Conservation (phyloP, 495 filamentous ascomycete genomes). For the Rostrohypoxylon terebratum region DNA sequence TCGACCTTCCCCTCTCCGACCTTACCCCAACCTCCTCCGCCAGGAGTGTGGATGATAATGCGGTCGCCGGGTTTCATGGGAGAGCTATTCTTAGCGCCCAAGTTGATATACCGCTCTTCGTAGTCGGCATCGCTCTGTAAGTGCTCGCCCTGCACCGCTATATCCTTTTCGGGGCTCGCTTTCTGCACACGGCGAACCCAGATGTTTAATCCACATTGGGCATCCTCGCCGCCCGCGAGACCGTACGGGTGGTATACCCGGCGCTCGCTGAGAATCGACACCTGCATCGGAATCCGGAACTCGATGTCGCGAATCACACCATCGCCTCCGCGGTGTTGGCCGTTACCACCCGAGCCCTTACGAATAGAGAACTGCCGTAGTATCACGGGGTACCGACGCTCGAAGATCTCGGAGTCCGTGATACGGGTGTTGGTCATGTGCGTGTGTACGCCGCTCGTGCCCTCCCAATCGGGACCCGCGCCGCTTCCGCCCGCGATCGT, state of each 20-base stretch:
- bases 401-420: slow-evolving; percentile 96
- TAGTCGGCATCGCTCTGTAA: slow-evolving; percentile 54
- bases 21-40: slow-evolving; percentile 79
- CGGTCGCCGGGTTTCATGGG: slow-evolving; percentile 86
- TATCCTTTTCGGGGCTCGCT: slow-evolving; percentile 58
- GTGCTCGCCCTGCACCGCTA: slow-evolving; percentile 48
- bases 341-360: slow-evolving; percentile 73
- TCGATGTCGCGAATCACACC: slow-evolving; percentile 95
- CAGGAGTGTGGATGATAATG: slow-evolving; percentile 78
- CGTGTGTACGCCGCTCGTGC: slow-evolving; percentile 88
- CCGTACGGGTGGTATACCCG: slow-evolving; percentile 91
- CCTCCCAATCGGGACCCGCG: slow-evolving; percentile 87
- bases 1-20: slow-evolving; percentile 65
- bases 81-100: slow-evolving; percentile 95
- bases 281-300: slow-evolving; percentile 88
- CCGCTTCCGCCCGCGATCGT: slow-evolving; percentile 95
- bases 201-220: slow-evolving; percentile 80
- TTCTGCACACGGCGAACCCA: slow-evolving; percentile 80
- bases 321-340: slow-evolving; percentile 84
- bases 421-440: slow-evolving; percentile 99
- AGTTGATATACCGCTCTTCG: slow-evolving; percentile 78
- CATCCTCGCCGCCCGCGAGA: slow-evolving; percentile 86
- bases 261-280: slow-evolving; percentile 88
- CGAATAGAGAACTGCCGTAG: slow-evolving; percentile 85
- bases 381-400: slow-evolving; percentile 90